Evolutionary conservation across 2,329 filamentous ascomycete species (phyloP), one percentile per base, ranked within the genome.

Genomic region (Dactylellina leptospora): DNA sequence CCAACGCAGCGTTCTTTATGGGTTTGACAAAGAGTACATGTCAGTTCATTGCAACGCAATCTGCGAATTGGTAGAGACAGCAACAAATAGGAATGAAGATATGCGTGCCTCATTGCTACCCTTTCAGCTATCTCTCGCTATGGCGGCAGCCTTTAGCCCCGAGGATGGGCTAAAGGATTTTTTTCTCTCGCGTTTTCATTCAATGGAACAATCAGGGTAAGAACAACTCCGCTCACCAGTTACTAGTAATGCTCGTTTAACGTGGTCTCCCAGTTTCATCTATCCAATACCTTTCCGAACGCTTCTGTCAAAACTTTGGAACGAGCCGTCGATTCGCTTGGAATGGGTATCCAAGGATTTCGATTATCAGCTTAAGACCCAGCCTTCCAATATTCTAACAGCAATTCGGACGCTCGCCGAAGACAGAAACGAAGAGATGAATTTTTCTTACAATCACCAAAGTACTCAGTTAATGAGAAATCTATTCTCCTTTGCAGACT

Each of bases 281-380:
- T 93, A 91, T 75, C 89, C 93, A 0, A 82, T 86, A 27, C 86
- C 86, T 10, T 88, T 93, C 76, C 89, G 93, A 66, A 83, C 82
- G 28, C 88, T 88, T 75, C 89, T 97, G 85, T 87, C 90, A 28
- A 85, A 90, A 48, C 79, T 91, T 22, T 96, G 95, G 84, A 83
- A 85, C 70, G 85, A 91, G 44, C 84, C 86, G 11, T 87, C 88
- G 18, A 87, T 92, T 58, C 86, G 86, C 45, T 84, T 88, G 64
- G 97, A 92, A 91, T 99, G 95, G 95, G 85, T 97, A 1, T 91
- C 92, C 18, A 69, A 68, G 1, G 85, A 95, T 78, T 16, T 30
- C 4, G 40, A 53, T 13, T 8, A 18, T n/a, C 59, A 20, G n/a
- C 23, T 28, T 4, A 48, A 53, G 55, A 23, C 25, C 6, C 23